Conservation (phyloP, 768 basidiomycete species). For the Hypholoma sublateritium region DNA sequence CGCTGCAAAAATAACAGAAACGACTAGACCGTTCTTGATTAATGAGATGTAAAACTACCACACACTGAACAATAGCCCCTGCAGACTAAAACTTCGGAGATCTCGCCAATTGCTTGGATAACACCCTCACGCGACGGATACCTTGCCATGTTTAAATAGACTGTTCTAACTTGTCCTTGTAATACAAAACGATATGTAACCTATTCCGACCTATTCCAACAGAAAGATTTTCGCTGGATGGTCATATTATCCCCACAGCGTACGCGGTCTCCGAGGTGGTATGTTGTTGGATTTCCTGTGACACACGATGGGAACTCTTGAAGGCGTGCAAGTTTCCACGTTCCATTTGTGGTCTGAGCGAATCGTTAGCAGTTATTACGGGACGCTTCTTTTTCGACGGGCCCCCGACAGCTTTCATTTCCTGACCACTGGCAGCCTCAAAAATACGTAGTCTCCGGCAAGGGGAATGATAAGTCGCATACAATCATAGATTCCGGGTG, state of each 20-base stretch:
- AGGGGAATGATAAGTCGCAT: too few relatives aligned
- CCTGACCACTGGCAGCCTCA: too few relatives aligned
- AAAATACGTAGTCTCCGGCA: too few relatives aligned
- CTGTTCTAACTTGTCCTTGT: not conserved
- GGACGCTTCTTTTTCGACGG: not conserved
- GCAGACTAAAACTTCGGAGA: not conserved
- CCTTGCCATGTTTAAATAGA: not conserved
- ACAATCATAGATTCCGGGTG: too few relatives aligned
- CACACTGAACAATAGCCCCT: not conserved
- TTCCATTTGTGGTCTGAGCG: not conserved
- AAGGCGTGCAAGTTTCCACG: not conserved
- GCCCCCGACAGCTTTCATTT: too few relatives aligned
- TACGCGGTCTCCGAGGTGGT: not conserved
- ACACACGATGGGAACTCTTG: not conserved
- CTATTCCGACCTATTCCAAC: not conserved
- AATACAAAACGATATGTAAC: not conserved
- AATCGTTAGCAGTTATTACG: too few relatives aligned
- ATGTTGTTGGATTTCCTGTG: not conserved
- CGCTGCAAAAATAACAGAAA: not conserved
- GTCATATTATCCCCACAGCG: too few relatives aligned
- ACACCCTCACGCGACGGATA: not conserved
- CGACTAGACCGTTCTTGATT: conserved; percentile 1
- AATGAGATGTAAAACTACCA: not conserved
- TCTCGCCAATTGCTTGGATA: not conserved
- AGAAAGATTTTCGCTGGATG: not conserved